These are phyloP conservation scores for Mucor piriformis DNA, from an alignment of 371 early-diverging fungal species.

Conservation along the genomic window DNA sequence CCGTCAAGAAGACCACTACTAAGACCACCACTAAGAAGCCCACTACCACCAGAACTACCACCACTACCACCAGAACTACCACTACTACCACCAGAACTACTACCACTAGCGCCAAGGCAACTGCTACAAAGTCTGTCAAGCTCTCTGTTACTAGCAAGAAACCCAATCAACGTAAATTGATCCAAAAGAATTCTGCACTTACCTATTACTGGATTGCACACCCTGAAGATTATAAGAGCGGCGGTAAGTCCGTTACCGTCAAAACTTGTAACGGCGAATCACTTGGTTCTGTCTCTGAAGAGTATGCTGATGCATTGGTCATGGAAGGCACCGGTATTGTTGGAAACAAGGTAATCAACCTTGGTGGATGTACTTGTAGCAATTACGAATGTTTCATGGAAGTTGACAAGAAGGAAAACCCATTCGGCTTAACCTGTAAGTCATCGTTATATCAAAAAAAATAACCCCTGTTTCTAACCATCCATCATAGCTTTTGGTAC, in stretches of 20 bases:
- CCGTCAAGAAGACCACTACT: not conserved
- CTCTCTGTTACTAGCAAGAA: not conserved
- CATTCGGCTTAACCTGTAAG: conserved; percentile 50
- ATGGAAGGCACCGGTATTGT: conserved; percentile 58
- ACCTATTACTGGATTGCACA: conserved; percentile 60
- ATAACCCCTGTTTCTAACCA: not conserved
- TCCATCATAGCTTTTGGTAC: conserved; percentile 37
- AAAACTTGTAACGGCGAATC: conserved; percentile 47
- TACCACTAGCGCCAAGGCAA: not conserved
- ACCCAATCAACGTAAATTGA: conserved; percentile 33
- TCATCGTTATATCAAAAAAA: not conserved
- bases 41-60: conserved; percentile 3
- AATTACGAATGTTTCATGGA: conserved; percentile 52
- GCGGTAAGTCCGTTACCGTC: conserved; percentile 37
- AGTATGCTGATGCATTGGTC: conserved; percentile 52
- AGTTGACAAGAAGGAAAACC: conserved; percentile 44
- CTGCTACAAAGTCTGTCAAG: not conserved
- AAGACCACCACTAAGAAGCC: not conserved
- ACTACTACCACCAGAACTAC: conserved; percentile 3
- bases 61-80: conserved; percentile 2
- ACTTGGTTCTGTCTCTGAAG: conserved; percentile 43
- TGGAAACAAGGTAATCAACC: conserved; percentile 46
- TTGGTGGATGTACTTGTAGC: conserved; percentile 51
- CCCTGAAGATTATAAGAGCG: conserved; percentile 32
- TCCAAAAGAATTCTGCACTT: conserved; percentile 43